Conservation (phyloP, 495 filamentous ascomycete species). For the Parathielavia appendiculata region DNA sequence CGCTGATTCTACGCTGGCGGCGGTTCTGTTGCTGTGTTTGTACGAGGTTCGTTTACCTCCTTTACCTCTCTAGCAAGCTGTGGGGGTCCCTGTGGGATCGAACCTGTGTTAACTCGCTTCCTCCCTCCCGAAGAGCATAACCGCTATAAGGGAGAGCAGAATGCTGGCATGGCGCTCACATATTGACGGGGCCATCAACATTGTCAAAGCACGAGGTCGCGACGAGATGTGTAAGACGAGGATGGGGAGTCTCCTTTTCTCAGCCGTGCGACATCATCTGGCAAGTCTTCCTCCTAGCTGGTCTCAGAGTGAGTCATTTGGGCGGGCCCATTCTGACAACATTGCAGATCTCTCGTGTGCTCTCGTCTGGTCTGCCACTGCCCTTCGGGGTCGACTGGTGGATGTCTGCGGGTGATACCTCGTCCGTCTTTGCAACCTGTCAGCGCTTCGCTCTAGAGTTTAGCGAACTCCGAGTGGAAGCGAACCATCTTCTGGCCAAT, state of each 20-base stretch:
- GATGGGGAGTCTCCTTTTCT: conserved; percentile 44
- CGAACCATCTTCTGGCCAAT: conserved; percentile 33
- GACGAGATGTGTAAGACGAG: conserved; percentile 44
- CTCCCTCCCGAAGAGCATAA: conserved; percentile 34
- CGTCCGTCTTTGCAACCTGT: conserved; percentile 32
- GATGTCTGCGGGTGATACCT: conserved; percentile 36
- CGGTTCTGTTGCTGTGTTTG: conserved; percentile 26
- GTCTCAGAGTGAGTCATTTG: not conserved
- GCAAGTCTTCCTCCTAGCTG: conserved; percentile 28
- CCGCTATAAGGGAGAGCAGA: conserved; percentile 39
- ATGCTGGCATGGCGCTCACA: conserved; percentile 50
- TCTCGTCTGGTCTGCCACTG: conserved; percentile 37
- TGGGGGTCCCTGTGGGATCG: too few species aligned
- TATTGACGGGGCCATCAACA: conserved; percentile 49
- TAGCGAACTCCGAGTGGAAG: conserved; percentile 40
- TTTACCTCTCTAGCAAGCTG: not conserved
- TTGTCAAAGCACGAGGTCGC: conserved; percentile 47
- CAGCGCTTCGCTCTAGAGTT: conserved; percentile 41
- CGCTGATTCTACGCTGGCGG: conserved; percentile 27
- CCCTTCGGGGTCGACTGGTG: conserved; percentile 46
- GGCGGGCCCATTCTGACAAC: conserved; percentile 1
- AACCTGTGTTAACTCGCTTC: conserved; percentile 18
- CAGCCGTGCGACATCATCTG: conserved; percentile 46
- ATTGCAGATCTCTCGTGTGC: conserved; percentile 38
- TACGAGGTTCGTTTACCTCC: conserved; percentile 21